Percentiles rank a stretch among this genome's conserved stretches.
Evolutionary conservation across 2,329 filamentous ascomycete species (phyloP).

Genomic region (Sordariomycetes sp.): DNA sequence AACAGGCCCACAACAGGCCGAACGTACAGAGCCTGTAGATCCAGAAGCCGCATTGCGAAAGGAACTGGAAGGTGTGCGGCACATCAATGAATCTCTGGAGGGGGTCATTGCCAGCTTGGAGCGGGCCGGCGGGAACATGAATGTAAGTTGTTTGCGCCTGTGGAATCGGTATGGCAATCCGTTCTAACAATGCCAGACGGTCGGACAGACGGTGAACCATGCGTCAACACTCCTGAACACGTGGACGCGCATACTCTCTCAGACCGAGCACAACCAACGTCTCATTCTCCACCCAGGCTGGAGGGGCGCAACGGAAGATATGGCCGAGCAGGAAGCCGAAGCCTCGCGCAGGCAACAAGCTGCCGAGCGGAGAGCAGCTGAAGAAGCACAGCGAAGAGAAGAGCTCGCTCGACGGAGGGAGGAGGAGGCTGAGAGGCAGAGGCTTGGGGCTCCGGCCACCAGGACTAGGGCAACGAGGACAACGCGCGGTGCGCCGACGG

Average conservation of each 20-base stretch:
- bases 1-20: conserved; percentile 21
- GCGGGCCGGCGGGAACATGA: conserved; percentile 69
- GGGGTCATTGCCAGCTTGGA: conserved; percentile 63
- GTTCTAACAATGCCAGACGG: conserved; percentile 43
- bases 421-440: conserved; percentile 42
- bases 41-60: conserved; percentile 66
- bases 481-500: conserved; percentile 13
- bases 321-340: conserved; percentile 80
- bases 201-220: conserved; percentile 75
- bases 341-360: conserved; percentile 64
- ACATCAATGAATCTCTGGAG: conserved; percentile 84
- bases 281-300: conserved; percentile 81
- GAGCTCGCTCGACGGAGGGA: conserved; percentile 56
- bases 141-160: conserved; percentile 35
- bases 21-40: conserved; percentile 38
- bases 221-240: conserved; percentile 86
- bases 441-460: conserved; percentile 12
- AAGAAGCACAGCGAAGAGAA: conserved; percentile 70
- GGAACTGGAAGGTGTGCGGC: conserved; percentile 75
- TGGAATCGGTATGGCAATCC: not conserved
- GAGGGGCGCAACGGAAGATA: conserved; percentile 81
- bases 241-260: conserved; percentile 91
- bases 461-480: conserved; percentile 19
- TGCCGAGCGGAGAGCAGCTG: conserved; percentile 64
- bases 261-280: conserved; percentile 95